These are phyloP conservation scores for Boletus austroedulis DNA, from an alignment of 1,284 basidiomycete genomes.

Conservation along the genomic window DNA sequence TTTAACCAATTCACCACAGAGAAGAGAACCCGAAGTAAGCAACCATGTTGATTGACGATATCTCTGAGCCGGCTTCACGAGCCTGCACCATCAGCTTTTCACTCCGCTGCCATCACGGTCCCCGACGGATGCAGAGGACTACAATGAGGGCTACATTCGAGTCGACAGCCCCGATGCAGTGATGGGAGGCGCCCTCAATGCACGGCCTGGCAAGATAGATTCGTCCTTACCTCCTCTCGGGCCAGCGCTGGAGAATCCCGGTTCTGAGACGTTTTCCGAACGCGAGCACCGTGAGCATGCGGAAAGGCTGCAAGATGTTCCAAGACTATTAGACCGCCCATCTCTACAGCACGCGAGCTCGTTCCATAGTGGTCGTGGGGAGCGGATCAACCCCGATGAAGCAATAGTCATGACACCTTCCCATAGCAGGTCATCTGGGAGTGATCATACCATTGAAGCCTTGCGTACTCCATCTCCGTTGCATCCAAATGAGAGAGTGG, in stretches of 20 bases:
- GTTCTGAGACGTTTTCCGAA: constrained; percentile 29
- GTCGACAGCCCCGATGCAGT: constrained; percentile 36
- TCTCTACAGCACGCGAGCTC: constrained; percentile 21
- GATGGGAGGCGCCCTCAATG: constrained; percentile 35
- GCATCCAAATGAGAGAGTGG: constrained; percentile 31
- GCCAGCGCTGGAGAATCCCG: constrained; percentile 11
- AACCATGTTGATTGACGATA: neutral
- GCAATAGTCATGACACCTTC: constrained; percentile 28
- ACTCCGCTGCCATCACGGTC: constrained; percentile 35
- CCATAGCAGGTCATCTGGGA: constrained; percentile 26
- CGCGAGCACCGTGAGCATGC: constrained; percentile 24
- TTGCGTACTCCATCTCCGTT: constrained; percentile 20
- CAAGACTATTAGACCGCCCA: constrained; percentile 30
- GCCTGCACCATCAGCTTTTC: constrained; percentile 24
- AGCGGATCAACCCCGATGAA: constrained; percentile 16
- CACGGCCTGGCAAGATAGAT: constrained; percentile 30
- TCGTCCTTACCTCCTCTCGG: constrained; percentile 26
- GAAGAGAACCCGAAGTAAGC: constrained; percentile 37
- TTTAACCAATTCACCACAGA: constrained; percentile 22
- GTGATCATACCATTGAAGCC: constrained; percentile 35
- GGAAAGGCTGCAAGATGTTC: constrained; percentile 14
- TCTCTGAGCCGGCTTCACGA: constrained; percentile 9
- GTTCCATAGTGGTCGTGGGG: constrained; percentile 25
- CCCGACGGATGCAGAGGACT: constrained; percentile 35
- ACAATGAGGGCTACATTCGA: constrained; percentile 31